Conservation (phyloP, 2,329 filamentous ascomycete species). For the Cordyceps militaris region DNA sequence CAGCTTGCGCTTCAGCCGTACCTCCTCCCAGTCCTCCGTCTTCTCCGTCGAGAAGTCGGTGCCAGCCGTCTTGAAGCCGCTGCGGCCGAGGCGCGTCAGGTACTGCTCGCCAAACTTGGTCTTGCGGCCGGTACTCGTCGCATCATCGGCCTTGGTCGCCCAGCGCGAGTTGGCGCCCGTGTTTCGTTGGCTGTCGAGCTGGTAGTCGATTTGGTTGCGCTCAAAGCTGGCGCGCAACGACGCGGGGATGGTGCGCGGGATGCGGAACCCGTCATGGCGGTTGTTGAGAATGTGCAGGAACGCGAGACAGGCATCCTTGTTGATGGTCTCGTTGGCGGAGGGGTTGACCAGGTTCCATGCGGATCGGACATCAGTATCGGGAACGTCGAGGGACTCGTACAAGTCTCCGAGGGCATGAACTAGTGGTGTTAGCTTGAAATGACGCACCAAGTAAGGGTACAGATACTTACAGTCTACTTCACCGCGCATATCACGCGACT, state of each 20-base stretch:
- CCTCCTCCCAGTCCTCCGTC: constrained; percentile 96
- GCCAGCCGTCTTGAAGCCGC: constrained; percentile 71
- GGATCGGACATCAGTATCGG: constrained; percentile 73
- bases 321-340: constrained; percentile 71
- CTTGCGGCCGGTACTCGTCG: constrained; percentile 80
- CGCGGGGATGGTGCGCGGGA: constrained; percentile 84
- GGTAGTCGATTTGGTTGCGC: constrained; percentile 94
- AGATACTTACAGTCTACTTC: constrained; percentile 63
- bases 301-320: constrained; percentile 88
- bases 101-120: constrained; percentile 97
- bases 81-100: constrained; percentile 79
- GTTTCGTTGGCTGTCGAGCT: constrained; percentile 64
- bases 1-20: constrained; percentile 86
- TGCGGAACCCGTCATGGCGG: constrained; percentile 89
- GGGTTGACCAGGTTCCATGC: constrained; percentile 98
- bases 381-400: constrained; percentile 72
- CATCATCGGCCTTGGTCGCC: constrained; percentile 71
- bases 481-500: constrained; percentile 80
- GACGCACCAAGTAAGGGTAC: neutral
- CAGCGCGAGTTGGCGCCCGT: constrained; percentile 63
- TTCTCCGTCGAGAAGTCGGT: constrained; percentile 85
- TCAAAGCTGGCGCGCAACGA: constrained; percentile 90
- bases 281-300: constrained; percentile 97
- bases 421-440: constrained; percentile 22
- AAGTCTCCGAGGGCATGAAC: constrained; percentile 75